Evolutionary conservation across 2,329 filamentous ascomycete genomes (phyloP).

Genomic region (Tolypocladium inflatum): DNA sequence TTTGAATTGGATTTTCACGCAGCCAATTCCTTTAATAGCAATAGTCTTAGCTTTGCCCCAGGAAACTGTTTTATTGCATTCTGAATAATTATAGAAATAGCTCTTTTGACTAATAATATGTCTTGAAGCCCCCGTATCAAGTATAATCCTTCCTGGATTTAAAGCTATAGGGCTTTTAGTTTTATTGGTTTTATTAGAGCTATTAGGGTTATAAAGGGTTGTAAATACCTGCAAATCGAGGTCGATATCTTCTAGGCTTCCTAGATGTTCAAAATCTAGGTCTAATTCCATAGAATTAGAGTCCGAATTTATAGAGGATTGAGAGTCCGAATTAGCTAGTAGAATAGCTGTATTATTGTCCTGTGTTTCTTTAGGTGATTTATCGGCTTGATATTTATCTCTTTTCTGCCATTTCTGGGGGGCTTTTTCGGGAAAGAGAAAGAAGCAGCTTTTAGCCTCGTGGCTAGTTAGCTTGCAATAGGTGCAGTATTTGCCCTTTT

Average conservation of each 20-base stretch:
- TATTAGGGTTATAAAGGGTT: neutral
- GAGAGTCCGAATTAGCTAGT: neutral
- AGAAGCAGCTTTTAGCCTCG: neutral
- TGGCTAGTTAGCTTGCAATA: neutral
- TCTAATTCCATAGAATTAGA: neutral
- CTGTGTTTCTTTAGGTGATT: neutral
- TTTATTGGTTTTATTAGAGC: too few species aligned
- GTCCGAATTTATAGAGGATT: neutral
- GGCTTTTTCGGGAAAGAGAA: neutral
- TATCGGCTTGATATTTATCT: neutral
- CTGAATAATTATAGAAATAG: too few species aligned
- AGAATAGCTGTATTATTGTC: neutral
- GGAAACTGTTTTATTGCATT: too few species aligned
- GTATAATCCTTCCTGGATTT: neutral
- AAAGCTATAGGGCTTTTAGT: neutral
- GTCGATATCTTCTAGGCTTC: neutral
- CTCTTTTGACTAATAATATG: too few species aligned
- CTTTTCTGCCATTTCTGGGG: neutral
- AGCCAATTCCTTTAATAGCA: too few species aligned
- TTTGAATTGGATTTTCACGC: too few species aligned
- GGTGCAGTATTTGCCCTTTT: neutral
- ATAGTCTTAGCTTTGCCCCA: too few species aligned
- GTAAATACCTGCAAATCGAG: neutral
- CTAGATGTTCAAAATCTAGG: neutral
- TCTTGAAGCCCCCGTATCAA: neutral